Evolutionary conservation across 805 yeast genomes (phyloP), one percentile per base, ranked within the genome.

Genomic region (Nakazawaea ambrosiae): DNA sequence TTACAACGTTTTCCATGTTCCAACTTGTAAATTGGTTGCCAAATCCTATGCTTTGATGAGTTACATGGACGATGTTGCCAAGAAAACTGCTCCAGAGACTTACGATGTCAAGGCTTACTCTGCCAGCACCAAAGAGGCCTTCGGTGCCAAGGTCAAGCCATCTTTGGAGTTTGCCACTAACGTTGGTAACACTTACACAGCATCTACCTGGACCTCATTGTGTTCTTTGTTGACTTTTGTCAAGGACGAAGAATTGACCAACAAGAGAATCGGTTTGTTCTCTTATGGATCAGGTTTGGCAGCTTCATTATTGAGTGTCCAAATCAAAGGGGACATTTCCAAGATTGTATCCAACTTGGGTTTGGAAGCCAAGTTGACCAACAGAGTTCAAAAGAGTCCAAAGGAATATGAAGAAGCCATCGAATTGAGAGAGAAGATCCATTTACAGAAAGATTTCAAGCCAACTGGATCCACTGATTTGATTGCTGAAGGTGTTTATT

Each of bases 261-360:
- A 74, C 51, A 86, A 88, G 70, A 78, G 96, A 62, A 71, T 92
- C 54, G 94, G 96, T 51, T 59, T 89, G 52, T 92, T 89, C 70
- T 92, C 98, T 16, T 92, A 92, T 63, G 99, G 99, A 49, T 90
- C 97, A 12, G 99, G 99, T 55, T 75, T 92, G 45, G 99, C 99
- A 31, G 73, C 97, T 14, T 77, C 96, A 27, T 68, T 92, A 63
- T 84, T 76, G 66, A 81, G 95, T 31, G 77, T 80, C 47, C 74
- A 66, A 45, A 85, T 92, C 45, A 74, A 70, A 46, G 96, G 94
- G 42, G 97, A 92, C 62, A 68, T 89, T 44, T 64, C 82, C 20
- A 49, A 70, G 44, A 81, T 89, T 47, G 73, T 73, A 45, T 60
- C 73, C 47, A 70, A 66, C 40, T 74, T 90, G 54, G 73, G 82